Evolutionary conservation across 768 basidiomycete species (phyloP).

Genomic region (Cantharellus anzutake): DNA sequence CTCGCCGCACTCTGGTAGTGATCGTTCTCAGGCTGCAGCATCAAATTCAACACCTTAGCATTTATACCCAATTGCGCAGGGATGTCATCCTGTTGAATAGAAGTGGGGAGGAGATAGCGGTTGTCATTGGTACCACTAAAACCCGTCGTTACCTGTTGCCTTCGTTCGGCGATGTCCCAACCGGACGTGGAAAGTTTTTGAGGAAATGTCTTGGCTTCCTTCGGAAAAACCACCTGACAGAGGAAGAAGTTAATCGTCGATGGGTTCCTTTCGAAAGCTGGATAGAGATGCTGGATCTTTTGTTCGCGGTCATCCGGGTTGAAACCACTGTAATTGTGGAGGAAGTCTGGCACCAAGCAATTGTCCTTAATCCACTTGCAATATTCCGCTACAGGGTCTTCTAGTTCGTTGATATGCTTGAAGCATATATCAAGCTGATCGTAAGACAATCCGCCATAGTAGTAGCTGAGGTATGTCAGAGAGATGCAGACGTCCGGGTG

Average conservation of each 20-base stretch:
- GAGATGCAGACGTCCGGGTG: conserved; percentile 31
- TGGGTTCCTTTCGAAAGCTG: conserved; percentile 22
- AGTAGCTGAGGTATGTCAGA: conserved; percentile 31
- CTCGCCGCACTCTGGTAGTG: background rate
- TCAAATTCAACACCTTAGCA: background rate
- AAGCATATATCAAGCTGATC: conserved; percentile 23
- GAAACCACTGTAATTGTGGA: conserved; percentile 22
- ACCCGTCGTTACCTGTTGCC: conserved; percentile 22
- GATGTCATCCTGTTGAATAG: background rate
- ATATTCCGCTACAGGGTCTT: conserved; percentile 26
- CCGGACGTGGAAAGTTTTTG: conserved; percentile 28
- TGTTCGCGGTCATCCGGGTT: conserved; percentile 25
- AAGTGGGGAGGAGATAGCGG: conserved; percentile 8
- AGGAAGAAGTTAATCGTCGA: conserved; percentile 30
- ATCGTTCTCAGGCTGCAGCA: background rate
- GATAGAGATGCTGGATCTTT: conserved; percentile 14
- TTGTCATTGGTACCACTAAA: conserved; percentile 41
- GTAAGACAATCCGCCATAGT: conserved; percentile 26
- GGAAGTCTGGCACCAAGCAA: conserved; percentile 14
- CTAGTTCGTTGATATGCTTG: conserved; percentile 20
- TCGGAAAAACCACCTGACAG: conserved; percentile 28
- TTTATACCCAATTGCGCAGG: background rate
- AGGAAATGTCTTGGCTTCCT: conserved; percentile 29
- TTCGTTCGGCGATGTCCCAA: conserved; percentile 32
- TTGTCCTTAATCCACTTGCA: conserved; percentile 19